Conservation (phyloP, 192 early-diverging fungal species). For the Pilaira anomala region DNA sequence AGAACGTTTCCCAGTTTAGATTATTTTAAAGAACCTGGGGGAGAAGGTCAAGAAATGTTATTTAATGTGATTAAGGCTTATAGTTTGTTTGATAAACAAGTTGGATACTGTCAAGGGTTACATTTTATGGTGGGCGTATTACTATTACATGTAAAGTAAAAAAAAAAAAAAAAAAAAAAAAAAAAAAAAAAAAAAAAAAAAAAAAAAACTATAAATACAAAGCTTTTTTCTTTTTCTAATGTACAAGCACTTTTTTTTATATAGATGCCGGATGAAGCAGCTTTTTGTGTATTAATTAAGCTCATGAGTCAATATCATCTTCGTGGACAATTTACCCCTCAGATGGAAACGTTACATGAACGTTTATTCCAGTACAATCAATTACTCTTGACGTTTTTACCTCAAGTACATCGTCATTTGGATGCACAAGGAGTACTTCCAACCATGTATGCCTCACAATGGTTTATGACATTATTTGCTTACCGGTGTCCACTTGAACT, state of each 20-base stretch:
- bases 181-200: too few relatives aligned
- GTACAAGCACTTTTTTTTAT: neutral
- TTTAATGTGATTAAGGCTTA: slow-evolving; percentile 94
- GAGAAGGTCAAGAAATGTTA: slow-evolving; percentile 83
- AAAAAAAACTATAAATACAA: too few relatives aligned
- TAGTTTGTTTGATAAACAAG: slow-evolving; percentile 83
- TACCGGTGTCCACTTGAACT: slow-evolving; percentile 94
- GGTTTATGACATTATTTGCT: slow-evolving; percentile 99
- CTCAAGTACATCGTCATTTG: slow-evolving; percentile 77
- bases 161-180: neutral
- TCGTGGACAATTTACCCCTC: slow-evolving; percentile 85
- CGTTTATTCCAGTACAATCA: slow-evolving; percentile 89
- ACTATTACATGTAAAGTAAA: slow-evolving; percentile 75
- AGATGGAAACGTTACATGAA: slow-evolving; percentile 87
- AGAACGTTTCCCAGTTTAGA: slow-evolving; percentile 89
- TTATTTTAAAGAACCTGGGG: slow-evolving; percentile 70
- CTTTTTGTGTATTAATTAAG: slow-evolving; percentile 87
- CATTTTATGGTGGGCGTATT: slow-evolving; percentile 91
- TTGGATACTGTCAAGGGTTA: slow-evolving; percentile 98
- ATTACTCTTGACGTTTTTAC: slow-evolving; percentile 76
- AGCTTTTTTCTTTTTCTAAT: neutral
- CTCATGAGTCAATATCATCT: slow-evolving; percentile 88
- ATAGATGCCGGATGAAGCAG: slow-evolving; percentile 96
- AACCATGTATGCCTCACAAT: slow-evolving; percentile 98
- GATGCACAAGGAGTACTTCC: slow-evolving; percentile 76